phyloP scores from a whole-genome alignment of 192 early-diverging fungal genomes.

The Dissophora globulifera region DNA sequence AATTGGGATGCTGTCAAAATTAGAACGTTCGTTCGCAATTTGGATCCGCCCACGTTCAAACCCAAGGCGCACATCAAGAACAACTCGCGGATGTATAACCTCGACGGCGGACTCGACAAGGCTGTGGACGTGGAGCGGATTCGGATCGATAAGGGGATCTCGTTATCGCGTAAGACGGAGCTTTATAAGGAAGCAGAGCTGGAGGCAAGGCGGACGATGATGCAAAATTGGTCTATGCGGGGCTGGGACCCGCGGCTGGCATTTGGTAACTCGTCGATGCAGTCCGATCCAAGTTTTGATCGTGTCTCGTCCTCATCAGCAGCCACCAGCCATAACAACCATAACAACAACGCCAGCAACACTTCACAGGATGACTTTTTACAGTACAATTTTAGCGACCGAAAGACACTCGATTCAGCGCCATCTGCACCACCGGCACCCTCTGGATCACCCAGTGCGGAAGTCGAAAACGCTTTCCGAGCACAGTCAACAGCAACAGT shows the following conservation, averaged over 20 bases:
- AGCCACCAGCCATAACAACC: no score
- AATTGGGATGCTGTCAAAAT: constrained; percentile 18
- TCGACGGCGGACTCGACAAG: neutral
- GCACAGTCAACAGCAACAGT: no score
- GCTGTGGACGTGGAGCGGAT: neutral
- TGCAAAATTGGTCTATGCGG: no score
- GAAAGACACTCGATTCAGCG: constrained; percentile 21
- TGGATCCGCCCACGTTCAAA: neutral
- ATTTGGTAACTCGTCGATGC: neutral
- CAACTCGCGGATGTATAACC: neutral
- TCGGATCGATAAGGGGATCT: neutral
- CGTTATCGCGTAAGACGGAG: neutral
- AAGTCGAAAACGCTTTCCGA: neutral
- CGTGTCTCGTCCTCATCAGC: no score
- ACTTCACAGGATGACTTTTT: constrained; percentile 2
- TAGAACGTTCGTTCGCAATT: constrained; percentile 16
- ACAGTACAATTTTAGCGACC: constrained; percentile 34
- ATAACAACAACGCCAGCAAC: neutral
- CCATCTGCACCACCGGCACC: constrained; percentile 22
- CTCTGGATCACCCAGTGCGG: neutral
- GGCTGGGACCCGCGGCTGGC: neutral
- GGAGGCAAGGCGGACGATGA: neutral
- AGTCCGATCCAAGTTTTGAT: neutral
- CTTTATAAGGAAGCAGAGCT: neutral
- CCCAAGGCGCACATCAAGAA: constrained; percentile 1